Evolutionary conservation across 306 rosid genomes (phyloP).

Genomic region (Rosa chinensis): DNA sequence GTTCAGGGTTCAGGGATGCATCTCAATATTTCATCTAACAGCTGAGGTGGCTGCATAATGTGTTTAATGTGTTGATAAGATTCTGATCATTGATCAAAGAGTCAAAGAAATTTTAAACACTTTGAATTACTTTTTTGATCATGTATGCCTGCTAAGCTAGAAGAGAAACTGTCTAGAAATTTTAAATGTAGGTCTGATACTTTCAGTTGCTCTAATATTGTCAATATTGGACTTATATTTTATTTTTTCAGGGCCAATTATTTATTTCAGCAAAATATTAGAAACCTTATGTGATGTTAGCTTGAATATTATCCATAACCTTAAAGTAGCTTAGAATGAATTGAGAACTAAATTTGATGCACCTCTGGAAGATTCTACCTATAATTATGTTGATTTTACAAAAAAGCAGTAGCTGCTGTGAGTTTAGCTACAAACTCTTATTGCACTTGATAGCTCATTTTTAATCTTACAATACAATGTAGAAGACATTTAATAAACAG

Average conservation of each 20-base stretch:
- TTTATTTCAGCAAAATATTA: neutral
- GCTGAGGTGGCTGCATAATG: no score
- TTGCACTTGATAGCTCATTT: neutral
- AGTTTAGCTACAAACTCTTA: neutral
- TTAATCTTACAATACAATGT: neutral
- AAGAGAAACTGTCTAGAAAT: neutral
- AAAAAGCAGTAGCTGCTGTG: neutral
- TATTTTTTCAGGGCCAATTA: neutral
- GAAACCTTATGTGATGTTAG: neutral
- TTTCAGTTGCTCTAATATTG: neutral
- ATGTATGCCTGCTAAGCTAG: neutral
- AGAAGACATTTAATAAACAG: neutral
- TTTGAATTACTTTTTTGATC: slow-evolving; percentile 2
- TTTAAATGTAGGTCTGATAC: neutral
- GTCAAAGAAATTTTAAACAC: neutral
- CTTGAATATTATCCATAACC: no score
- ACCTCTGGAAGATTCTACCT: neutral
- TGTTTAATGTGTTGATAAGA: neutral
- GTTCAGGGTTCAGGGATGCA: neutral
- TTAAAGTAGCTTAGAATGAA: neutral
- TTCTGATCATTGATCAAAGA: neutral
- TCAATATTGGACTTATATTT: neutral
- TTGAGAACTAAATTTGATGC: neutral
- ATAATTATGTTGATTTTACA: neutral
- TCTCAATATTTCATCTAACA: neutral